phyloP scores from a whole-genome alignment of 176 grass and related monocot genomes.

The Carex parvula region DNA sequence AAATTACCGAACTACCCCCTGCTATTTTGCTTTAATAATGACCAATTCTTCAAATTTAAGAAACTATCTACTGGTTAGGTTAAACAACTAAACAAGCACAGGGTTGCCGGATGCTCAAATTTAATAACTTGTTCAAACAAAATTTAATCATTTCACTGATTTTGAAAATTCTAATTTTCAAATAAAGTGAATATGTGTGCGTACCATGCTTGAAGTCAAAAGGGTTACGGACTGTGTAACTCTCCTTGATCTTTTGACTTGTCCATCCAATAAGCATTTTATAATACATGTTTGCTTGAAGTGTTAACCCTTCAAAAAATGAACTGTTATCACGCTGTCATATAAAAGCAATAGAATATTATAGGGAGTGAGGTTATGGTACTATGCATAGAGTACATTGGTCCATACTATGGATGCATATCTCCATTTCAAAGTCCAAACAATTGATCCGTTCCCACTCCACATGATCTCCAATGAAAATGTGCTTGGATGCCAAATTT shows the following conservation, averaged over 20 bases:
- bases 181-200: background rate
- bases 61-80: background rate
- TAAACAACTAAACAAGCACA: background rate
- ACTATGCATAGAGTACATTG: no score
- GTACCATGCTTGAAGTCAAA: constrained; percentile 97
- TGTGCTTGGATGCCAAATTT: no score
- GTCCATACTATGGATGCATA: no score
- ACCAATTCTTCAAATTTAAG: background rate
- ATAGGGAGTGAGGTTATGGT: background rate
- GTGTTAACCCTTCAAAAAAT: constrained; percentile 70
- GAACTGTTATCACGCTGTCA: constrained; percentile 27
- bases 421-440: no score
- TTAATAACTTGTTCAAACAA: background rate
- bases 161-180: background rate
- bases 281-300: constrained; percentile 96
- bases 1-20: background rate
- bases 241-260: constrained; percentile 96
- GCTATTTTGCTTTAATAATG: background rate
- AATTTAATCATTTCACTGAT: background rate
- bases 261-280: constrained; percentile 99
- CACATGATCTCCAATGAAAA: no score
- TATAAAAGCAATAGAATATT: constrained; percentile 20
- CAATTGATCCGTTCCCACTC: no score
- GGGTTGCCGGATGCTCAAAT: background rate
- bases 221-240: constrained; percentile 65